Conservation (phyloP, 148 eudicot genomes). For the Camellia japonica region DNA sequence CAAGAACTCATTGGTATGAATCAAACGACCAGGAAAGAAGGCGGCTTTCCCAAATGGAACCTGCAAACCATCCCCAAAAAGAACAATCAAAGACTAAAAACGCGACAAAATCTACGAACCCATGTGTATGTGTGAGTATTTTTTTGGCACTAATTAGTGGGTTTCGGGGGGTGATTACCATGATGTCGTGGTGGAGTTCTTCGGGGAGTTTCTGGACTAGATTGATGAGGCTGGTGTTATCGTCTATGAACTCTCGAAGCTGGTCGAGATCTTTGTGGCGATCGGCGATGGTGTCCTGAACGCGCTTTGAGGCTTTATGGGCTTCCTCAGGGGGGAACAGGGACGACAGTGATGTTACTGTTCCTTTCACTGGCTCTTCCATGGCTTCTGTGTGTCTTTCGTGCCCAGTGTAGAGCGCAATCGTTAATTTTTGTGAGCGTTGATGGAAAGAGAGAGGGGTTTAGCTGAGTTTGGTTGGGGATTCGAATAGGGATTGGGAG, state of each 20-base stretch:
- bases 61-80: conserved; percentile 32
- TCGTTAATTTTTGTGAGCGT: too few relatives aligned
- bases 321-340: conserved; percentile 64
- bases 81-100: conserved; percentile 2
- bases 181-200: conserved; percentile 71
- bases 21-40: conserved; percentile 82
- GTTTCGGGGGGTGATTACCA: conserved; percentile 30
- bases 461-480: too few relatives aligned
- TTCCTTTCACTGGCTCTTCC: conserved; percentile 44
- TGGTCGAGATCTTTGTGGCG: conserved; percentile 42
- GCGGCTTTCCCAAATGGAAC: conserved; percentile 97
- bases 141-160: neutral
- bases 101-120: neutral
- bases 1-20: conserved; percentile 86
- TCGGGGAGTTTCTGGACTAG: conserved; percentile 82
- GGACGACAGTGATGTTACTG: conserved; percentile 68
- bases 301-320: conserved; percentile 53
- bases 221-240: conserved; percentile 61
- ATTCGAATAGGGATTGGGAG: too few relatives aligned
- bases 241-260: conserved; percentile 41
- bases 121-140: neutral
- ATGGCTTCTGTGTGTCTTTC: neutral
- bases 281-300: conserved; percentile 47
- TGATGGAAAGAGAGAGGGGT: too few relatives aligned
- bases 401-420: too few relatives aligned